Base-by-base conservation (phyloP, 768 basidiomycete genomes). In the Boletus reticulatus region DNA sequence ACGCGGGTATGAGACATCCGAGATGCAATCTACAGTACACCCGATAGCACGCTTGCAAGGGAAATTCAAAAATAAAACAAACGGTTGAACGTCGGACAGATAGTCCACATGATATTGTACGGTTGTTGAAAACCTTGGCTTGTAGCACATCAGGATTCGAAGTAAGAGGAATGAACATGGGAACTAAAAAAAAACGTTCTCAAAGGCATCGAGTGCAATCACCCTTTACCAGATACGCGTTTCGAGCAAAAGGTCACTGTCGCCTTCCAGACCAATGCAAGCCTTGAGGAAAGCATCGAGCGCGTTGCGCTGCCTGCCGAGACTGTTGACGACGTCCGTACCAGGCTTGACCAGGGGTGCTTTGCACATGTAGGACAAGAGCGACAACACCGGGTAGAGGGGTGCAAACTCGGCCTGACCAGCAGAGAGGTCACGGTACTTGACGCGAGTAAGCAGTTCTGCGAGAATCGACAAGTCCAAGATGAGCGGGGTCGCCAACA, bases 291-390 rank as follows among this genome's bases (percentile, higher is more conserved):
- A 97, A 41, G 81, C 75, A 73, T 96, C 94, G 54, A 98, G 84
- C 10, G 92, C 96, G 58, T 94, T 92, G 69, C 96, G 87, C 80
- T 99, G 96, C 71, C 95, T 85, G 75, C 87, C 88, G 61, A 98
- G 83, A 62, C 88, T 89, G 84, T 99, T 99, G 74, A 98, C 88
- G 63, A 98, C 94, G 64, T 92, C 91, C 37, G 88, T 89, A 52
- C 86, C 90, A 63, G 90, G 92, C 79, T 95, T 95, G 75, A 95
- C 94, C 67, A 95, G 84, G n/a, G 94, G 93, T 0, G 94, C 94
- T 81, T 97, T 97, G 76, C 96, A 86, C 94, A 98, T 96, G 81
- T 95, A 98, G 42, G 87, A 90, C 52, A 98, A 81, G 58, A 98
- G 83, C 39, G 94, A 96, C 52, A 99, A 79, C 55, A 99, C 90